These are phyloP conservation scores for Filosporella fistucella DNA, from an alignment of 495 filamentous ascomycete genomes.

Conservation along the genomic window DNA sequence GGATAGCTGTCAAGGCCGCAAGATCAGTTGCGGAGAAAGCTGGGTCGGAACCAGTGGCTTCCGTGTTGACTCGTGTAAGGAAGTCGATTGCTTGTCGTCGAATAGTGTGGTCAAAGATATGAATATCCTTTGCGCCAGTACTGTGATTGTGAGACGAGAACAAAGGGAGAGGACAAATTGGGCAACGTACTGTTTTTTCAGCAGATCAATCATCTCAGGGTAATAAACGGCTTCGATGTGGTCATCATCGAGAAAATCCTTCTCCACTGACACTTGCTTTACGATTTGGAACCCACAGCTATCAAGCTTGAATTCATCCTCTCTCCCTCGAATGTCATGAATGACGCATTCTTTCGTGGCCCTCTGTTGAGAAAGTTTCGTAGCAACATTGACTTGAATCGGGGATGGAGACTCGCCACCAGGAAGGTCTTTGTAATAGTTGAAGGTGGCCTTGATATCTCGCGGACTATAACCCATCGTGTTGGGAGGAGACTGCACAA, in stretches of 20 bases:
- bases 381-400: slow-evolving; percentile 40
- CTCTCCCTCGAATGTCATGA: slow-evolving; percentile 43
- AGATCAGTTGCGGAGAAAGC: too few species aligned
- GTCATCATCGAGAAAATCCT: slow-evolving; percentile 55
- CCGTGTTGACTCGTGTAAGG: too few species aligned
- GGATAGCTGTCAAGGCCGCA: too few species aligned
- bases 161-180: too few species aligned
- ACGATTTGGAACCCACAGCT: slow-evolving; percentile 45
- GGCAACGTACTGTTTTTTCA: slow-evolving; percentile 56
- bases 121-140: slow-evolving; percentile 49
- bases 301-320: slow-evolving; percentile 45
- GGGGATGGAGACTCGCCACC: slow-evolving; percentile 53
- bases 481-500: too few species aligned
- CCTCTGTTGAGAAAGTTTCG: slow-evolving; percentile 43
- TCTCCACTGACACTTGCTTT: slow-evolving; percentile 42
- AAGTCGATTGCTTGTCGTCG: slow-evolving; percentile 43
- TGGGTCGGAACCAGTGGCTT: slow-evolving; percentile 15
- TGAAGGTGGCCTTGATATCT: slow-evolving; percentile 51
- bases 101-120: slow-evolving; percentile 76
- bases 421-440: slow-evolving; percentile 54
- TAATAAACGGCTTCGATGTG: slow-evolving; percentile 64
- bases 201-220: slow-evolving; percentile 58
- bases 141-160: slow-evolving; percentile 9
- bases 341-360: slow-evolving; percentile 32
- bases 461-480: too few species aligned